A percentile compares a stretch with the other conserved stretches of the same genome.
These are phyloP conservation scores for Hericium coralloides DNA, from an alignment of 768 basidiomycete genomes.

Conservation along the genomic window DNA sequence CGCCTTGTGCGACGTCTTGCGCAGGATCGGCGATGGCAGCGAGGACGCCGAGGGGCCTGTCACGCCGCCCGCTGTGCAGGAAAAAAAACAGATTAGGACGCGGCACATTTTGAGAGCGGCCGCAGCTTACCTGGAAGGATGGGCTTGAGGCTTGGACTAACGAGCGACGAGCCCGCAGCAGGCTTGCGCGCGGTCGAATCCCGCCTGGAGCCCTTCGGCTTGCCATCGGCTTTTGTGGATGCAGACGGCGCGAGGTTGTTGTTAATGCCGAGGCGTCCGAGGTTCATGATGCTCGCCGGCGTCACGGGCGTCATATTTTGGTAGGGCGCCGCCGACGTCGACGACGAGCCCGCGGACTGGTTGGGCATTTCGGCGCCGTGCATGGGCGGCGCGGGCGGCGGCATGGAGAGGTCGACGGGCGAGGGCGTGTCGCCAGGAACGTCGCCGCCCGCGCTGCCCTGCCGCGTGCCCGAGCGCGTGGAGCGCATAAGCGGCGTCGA, in stretches of 20 bases:
- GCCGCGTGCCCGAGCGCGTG: slow-evolving; percentile 33
- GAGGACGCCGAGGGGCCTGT: slow-evolving; percentile 17
- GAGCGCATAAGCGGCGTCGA: slow-evolving; percentile 20
- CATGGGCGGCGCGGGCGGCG: slow-evolving; percentile 61
- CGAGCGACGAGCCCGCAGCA: slow-evolving; percentile 21
- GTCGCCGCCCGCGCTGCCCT: slow-evolving; percentile 24
- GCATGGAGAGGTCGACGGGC: slow-evolving; percentile 85
- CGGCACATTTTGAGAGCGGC: background rate
- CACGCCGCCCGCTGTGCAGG: slow-evolving; percentile 25
- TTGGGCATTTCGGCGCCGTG: slow-evolving; percentile 4
- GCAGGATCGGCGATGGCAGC: slow-evolving; percentile 29
- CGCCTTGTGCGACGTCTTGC: slow-evolving; percentile 86
- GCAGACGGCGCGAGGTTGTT: slow-evolving; percentile 31
- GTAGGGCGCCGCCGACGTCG: slow-evolving; percentile 10
- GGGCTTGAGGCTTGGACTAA: slow-evolving; percentile 56
- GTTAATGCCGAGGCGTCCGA: slow-evolving; percentile 53
- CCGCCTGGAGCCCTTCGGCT: slow-evolving; percentile 10
- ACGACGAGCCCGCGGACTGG: slow-evolving; percentile 2
- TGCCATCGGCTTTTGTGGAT: slow-evolving; percentile 15
- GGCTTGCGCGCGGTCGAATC: slow-evolving; percentile 19
- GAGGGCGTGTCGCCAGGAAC: slow-evolving; percentile 56
- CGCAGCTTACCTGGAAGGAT: slow-evolving; percentile 55
- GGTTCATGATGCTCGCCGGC: slow-evolving; percentile 88
- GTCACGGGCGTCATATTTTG: slow-evolving; percentile 67
- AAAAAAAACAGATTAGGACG: slow-evolving; percentile 8